phyloP scores from a whole-genome alignment of 352 stramenopile genomes.

The Globisporangium mamillatum region DNA sequence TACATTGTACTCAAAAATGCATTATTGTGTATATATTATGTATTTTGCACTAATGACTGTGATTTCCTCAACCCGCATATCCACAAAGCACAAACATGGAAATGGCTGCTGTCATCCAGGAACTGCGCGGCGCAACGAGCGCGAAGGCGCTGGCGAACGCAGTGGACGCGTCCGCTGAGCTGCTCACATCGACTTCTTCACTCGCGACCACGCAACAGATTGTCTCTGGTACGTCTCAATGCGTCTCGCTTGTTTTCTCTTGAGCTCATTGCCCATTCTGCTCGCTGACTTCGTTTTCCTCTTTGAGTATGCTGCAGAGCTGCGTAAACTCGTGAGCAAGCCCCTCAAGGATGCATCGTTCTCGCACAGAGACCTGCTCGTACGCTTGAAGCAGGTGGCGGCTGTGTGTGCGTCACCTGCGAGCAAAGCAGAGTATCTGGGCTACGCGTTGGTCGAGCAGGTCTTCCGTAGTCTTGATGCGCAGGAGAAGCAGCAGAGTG shows the following conservation, averaged over 20 bases:
- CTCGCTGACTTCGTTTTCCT: not conserved
- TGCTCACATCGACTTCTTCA: slow-evolving; percentile 9
- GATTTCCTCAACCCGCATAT: not conserved
- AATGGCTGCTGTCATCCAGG: slow-evolving; percentile 1
- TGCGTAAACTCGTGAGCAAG: not conserved
- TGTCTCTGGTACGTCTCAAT: slow-evolving; percentile 9
- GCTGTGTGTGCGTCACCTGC: slow-evolving; percentile 40
- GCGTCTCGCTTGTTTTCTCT: not conserved
- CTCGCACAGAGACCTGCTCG: slow-evolving; percentile 2
- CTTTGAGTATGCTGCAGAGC: not conserved
- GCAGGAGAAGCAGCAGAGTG: slow-evolving; percentile 4
- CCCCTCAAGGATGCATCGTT: not conserved
- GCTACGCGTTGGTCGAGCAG: slow-evolving; percentile 35
- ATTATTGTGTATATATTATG: not conserved
- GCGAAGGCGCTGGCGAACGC: slow-evolving; percentile 6
- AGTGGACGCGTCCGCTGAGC: slow-evolving; percentile 13
- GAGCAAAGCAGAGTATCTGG: slow-evolving; percentile 52
- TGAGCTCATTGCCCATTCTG: not conserved
- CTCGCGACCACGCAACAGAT: slow-evolving; percentile 16
- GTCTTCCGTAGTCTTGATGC: slow-evolving; percentile 21
- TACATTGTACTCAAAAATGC: too few species aligned
- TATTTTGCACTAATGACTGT: not conserved
- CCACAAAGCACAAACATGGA: slow-evolving; percentile 7
- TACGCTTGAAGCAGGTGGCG: slow-evolving; percentile 34
- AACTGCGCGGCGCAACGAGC: slow-evolving; percentile 7